Percentiles rank a stretch among this genome's conserved stretches.
Conservation (phyloP, 108 stramenopile species). For the Conticribra guillardii region DNA sequence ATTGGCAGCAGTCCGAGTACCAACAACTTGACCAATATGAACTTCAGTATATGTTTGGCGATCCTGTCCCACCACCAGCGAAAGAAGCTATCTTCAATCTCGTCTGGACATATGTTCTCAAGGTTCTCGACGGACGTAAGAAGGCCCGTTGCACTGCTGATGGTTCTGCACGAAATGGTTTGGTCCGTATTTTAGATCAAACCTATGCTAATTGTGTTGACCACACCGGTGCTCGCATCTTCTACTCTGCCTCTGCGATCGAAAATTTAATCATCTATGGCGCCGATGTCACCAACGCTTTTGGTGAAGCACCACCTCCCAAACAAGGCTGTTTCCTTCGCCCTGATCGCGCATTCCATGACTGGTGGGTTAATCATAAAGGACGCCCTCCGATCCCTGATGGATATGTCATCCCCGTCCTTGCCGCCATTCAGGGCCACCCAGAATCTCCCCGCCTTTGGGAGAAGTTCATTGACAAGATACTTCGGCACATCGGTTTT, state of each 20-base stretch:
- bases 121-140: not conserved
- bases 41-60: slow-evolving; percentile 3
- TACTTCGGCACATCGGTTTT: too few species aligned
- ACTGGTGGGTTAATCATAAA: not conserved
- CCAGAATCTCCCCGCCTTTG: too few species aligned
- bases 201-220: slow-evolving; percentile 5
- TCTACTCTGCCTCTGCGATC: too few species aligned
- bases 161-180: not conserved
- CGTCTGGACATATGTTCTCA: slow-evolving; percentile 2
- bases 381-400: not conserved
- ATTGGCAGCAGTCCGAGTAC: slow-evolving; percentile 1
- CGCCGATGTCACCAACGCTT: not conserved
- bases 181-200: not conserved
- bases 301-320: too few species aligned
- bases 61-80: not conserved
- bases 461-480: too few species aligned
- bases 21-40: too few species aligned
- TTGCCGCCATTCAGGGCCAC: too few species aligned
- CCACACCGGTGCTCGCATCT: not conserved
- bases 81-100: not conserved
- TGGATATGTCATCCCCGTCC: too few species aligned
- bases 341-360: not conserved
- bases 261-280: not conserved
- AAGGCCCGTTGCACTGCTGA: slow-evolving; percentile 8
- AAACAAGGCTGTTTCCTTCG: not conserved